Conservation (phyloP, 345 rosid genomes). For the Populus ilicifolia region DNA sequence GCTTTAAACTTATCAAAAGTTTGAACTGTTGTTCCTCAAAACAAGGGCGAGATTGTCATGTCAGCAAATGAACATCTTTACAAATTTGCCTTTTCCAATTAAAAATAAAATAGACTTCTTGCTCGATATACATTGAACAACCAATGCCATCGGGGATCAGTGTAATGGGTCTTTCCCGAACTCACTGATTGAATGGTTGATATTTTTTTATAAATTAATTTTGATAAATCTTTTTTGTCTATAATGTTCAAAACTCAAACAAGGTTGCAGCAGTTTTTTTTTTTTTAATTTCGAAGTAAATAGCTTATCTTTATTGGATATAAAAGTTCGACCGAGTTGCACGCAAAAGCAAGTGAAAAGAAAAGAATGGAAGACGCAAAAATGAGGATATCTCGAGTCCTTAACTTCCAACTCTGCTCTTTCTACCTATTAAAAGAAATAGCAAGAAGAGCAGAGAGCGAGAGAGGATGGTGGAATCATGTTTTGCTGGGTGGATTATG, state of each 20-base stretch:
- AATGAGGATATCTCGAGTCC: not conserved
- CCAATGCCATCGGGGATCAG: not conserved
- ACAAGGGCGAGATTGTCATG: not conserved
- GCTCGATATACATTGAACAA: not conserved
- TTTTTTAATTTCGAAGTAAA: too few species aligned
- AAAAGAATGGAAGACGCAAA: not conserved
- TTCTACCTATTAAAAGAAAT: not conserved
- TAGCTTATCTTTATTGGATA: too few species aligned
- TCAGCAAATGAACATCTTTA: not conserved
- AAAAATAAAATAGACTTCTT: not conserved
- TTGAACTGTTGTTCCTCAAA: not conserved
- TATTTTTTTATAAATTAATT: not conserved
- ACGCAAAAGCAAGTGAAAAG: not conserved
- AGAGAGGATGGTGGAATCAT: not conserved
- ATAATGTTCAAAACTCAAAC: not conserved
- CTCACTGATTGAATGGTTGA: not conserved
- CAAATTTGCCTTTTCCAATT: not conserved
- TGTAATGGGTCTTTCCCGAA: not conserved
- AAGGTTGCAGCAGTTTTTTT: too few species aligned
- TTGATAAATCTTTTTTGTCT: not conserved
- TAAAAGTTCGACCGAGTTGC: not conserved
- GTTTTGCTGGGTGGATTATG: not conserved
- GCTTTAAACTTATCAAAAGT: not conserved
- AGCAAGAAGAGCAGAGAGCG: not conserved
- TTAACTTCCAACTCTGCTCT: not conserved